phyloP scores from a whole-genome alignment of 1,139 yeast genomes.

The Yarrowia galli region DNA sequence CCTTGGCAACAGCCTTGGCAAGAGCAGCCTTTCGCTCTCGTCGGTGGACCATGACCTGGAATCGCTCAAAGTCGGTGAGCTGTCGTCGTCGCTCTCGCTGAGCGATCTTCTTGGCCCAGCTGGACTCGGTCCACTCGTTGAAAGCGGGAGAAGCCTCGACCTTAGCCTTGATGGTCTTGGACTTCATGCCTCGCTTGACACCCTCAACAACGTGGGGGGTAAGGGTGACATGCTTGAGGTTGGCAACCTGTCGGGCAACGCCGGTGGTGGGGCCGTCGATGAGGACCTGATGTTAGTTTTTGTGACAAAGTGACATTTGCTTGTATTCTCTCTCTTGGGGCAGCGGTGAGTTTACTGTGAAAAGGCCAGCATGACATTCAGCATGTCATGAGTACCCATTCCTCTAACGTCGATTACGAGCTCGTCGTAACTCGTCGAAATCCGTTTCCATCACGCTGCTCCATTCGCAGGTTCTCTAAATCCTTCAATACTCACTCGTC shows the following conservation, averaged over 20 bases:
- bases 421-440: no score
- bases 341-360: no score
- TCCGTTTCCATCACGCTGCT: neutral
- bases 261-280: constrained; percentile 92
- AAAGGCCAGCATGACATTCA: neutral
- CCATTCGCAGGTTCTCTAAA: neutral
- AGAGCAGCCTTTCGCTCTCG: constrained; percentile 96
- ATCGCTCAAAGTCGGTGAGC: constrained; percentile 97
- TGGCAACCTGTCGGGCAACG: constrained; percentile 90
- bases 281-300: constrained; percentile 63
- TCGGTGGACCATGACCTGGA: constrained; percentile 97
- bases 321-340: no score
- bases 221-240: constrained; percentile 86
- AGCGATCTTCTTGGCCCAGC: constrained; percentile 99
- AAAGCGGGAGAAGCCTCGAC: constrained; percentile 92
- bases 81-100: constrained; percentile 91
- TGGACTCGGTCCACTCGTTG: constrained; percentile 88
- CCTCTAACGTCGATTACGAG: neutral
- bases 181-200: constrained; percentile 94
- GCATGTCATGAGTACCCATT: neutral
- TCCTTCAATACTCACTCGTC: constrained; percentile 76
- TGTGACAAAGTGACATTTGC: neutral
- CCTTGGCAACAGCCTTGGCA: constrained; percentile 90
- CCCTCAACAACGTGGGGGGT: constrained; percentile 87
- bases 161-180: constrained; percentile 85